Conservation (phyloP, 2,329 filamentous ascomycete genomes). For the Colletotrichum tropicicola region DNA sequence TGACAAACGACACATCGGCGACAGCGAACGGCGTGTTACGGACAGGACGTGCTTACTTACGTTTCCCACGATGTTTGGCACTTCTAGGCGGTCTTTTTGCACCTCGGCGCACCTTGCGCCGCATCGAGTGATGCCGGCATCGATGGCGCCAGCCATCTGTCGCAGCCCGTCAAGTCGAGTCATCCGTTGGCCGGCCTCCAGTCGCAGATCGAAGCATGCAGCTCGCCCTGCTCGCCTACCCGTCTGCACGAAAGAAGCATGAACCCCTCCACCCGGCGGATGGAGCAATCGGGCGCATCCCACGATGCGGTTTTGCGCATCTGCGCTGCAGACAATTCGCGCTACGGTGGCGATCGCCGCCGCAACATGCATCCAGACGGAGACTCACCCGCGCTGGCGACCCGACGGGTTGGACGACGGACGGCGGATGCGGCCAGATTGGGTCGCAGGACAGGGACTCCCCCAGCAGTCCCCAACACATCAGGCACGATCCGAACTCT, state of each 20-base stretch:
- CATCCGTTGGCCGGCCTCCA: neutral
- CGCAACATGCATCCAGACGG: neutral
- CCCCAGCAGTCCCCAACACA: conserved; percentile 9
- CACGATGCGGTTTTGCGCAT: neutral
- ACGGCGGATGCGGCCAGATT: neutral
- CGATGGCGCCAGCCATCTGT: neutral
- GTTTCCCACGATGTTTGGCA: neutral
- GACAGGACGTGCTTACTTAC: neutral
- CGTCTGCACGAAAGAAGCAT: conserved; percentile 8
- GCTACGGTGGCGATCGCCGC: conserved; percentile 18
- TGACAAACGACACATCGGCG: conserved; percentile 4
- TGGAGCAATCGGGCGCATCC: neutral
- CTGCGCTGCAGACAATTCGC: conserved; percentile 13
- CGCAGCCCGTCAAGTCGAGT: neutral
- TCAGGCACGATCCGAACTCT: conserved; percentile 24
- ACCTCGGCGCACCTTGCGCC: neutral
- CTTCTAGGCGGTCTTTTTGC: no score
- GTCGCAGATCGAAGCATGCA: conserved; percentile 14
- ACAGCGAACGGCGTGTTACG: no score
- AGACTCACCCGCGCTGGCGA: conserved; percentile 3
- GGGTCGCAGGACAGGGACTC: conserved; percentile 17
- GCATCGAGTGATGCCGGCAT: neutral
- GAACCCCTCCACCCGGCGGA: conserved; percentile 10
- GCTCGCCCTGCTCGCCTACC: conserved; percentile 16
- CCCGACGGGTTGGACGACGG: conserved; percentile 3